A percentile compares a stretch with the other conserved stretches of the same genome.
phyloP scores from a whole-genome alignment of 2,329 filamentous ascomycete species.

The Botrytis byssoidea region DNA sequence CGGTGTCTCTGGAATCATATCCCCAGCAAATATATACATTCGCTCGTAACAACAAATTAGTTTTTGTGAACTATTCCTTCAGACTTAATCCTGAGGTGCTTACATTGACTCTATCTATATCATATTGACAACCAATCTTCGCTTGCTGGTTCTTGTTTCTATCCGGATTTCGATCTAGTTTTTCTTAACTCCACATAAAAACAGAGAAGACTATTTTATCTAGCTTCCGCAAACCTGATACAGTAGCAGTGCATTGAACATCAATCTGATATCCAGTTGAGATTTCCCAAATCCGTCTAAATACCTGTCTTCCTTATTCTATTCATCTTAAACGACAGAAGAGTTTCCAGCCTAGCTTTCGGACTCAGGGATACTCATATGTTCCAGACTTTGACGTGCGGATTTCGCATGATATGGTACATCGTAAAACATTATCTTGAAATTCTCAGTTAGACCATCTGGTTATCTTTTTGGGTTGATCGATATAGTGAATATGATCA shows the following conservation, averaged over 20 bases:
- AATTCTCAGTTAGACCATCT: not conserved
- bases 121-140: not conserved
- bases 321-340: not conserved
- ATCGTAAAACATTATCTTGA: not conserved
- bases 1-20: fast-evolving
- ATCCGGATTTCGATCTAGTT: not conserved
- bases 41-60: not conserved
- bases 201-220: not conserved
- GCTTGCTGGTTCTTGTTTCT: not conserved
- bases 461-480: not conserved
- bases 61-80: not conserved
- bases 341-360: not conserved
- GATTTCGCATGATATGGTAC: not conserved
- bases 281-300: not conserved
- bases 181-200: not conserved
- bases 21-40: not conserved
- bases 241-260: not conserved
- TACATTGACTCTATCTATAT: not conserved
- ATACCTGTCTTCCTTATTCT: not conserved
- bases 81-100: not conserved
- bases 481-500: not conserved
- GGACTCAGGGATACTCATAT: not conserved
- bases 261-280: not conserved
- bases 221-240: not conserved
- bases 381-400: not conserved